Percentiles rank a stretch among this genome's conserved stretches.
Evolutionary conservation across 2,329 filamentous ascomycete species (phyloP).

Genomic region (Cladobotryum protrusum): DNA sequence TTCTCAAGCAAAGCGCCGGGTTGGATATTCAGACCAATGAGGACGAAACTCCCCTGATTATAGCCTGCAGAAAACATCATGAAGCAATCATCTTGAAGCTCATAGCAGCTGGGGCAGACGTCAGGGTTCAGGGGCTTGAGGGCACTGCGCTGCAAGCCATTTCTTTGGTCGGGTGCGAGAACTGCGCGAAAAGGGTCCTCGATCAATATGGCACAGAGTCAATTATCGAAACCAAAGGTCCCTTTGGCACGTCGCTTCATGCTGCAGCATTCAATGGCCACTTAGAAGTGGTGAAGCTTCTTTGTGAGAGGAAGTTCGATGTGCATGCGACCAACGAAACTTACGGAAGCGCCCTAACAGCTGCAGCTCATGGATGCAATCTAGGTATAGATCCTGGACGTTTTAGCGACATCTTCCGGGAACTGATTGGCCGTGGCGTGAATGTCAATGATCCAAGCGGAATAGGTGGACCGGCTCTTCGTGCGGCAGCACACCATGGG

Average conservation of each 20-base stretch:
- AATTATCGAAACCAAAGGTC: background rate
- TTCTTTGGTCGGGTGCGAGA: background rate
- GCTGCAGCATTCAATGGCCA: slow-evolving; percentile 1
- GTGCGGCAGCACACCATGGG: too few relatives aligned
- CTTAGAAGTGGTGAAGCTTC: background rate
- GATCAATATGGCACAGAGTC: too few relatives aligned
- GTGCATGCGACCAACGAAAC: background rate
- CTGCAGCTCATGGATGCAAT: background rate
- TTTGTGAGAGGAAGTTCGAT: background rate
- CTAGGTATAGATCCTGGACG: too few relatives aligned
- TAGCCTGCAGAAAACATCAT: slow-evolving; percentile 4
- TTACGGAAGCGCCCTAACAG: background rate
- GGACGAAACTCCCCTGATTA: background rate
- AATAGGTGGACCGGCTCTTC: too few relatives aligned
- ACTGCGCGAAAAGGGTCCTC: background rate
- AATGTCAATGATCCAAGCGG: too few relatives aligned
- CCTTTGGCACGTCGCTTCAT: slow-evolving; percentile 4
- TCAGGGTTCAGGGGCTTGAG: background rate
- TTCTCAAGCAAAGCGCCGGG: too few relatives aligned
- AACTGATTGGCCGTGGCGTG: too few relatives aligned
- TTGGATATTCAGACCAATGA: background rate
- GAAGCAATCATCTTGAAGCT: background rate
- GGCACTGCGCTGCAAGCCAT: slow-evolving; percentile 2
- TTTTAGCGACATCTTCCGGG: too few relatives aligned
- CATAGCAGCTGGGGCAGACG: background rate